These are phyloP conservation scores for Urtica urens DNA, from an alignment of 306 rosid species.

Conservation along the genomic window DNA sequence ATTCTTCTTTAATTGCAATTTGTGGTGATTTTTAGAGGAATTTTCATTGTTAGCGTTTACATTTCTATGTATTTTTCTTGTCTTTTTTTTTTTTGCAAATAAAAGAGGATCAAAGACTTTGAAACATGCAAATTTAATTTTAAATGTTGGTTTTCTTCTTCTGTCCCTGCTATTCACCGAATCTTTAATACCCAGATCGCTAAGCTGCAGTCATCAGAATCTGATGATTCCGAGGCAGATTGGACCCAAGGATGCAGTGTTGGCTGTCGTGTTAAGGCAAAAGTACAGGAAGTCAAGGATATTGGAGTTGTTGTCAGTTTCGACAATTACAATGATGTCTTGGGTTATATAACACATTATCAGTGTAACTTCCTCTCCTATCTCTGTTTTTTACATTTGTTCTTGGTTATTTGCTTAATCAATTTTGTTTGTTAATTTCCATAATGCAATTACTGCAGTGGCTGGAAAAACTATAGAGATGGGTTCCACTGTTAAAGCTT, in stretches of 20 bases:
- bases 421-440: slow-evolving; percentile 5
- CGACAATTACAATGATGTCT: slow-evolving; percentile 56
- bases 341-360: slow-evolving; percentile 64
- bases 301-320: slow-evolving; percentile 63
- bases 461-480: slow-evolving; percentile 42
- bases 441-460: slow-evolving; percentile 29
- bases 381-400: neutral
- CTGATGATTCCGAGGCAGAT: slow-evolving; percentile 35
- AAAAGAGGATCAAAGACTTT: no score
- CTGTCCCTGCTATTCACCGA: no score
- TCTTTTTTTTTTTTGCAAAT: no score
- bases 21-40: no score
- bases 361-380: slow-evolving; percentile 45
- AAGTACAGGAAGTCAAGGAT: slow-evolving; percentile 62
- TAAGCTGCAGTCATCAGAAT: slow-evolving; percentile 31
- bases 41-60: no score
- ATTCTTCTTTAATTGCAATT: no score
- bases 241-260: slow-evolving; percentile 59
- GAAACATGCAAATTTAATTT: no score
- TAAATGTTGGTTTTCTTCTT: no score
- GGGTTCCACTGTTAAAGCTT: slow-evolving; percentile 59
- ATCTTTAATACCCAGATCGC: slow-evolving; percentile 46
- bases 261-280: slow-evolving; percentile 56
- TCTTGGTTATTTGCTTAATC: neutral
- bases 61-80: no score